Percentiles rank a stretch among this genome's conserved stretches.
phyloP scores from a whole-genome alignment of 805 yeast species.

The Candida railenensis region DNA sequence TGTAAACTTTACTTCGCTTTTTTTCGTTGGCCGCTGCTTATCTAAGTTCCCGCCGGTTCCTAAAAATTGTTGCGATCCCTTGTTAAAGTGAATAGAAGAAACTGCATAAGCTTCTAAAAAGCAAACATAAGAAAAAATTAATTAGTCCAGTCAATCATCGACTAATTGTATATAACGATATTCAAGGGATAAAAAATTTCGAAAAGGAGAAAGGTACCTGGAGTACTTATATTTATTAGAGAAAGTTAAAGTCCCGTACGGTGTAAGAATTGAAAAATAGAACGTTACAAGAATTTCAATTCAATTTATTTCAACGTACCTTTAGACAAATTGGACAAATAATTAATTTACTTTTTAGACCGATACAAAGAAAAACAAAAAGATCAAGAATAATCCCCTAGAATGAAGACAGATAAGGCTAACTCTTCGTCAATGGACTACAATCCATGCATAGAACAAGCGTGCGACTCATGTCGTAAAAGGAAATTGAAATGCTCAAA shows the following conservation, averaged over 20 bases:
- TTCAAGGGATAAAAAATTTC: background rate
- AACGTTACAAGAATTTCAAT: no score
- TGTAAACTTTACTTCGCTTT: background rate
- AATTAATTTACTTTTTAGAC: background rate
- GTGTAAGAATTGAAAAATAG: no score
- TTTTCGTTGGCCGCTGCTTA: conserved; percentile 2
- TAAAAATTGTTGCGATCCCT: background rate
- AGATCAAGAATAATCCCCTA: background rate
- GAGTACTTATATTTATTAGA: background rate
- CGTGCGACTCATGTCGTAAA: conserved; percentile 82
- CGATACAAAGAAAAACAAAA: background rate
- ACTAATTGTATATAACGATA: background rate
- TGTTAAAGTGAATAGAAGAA: background rate
- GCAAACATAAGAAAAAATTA: no score
- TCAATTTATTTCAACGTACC: no score
- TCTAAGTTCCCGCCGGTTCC: background rate
- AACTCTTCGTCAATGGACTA: background rate
- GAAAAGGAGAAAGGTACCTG: background rate
- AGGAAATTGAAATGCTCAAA: conserved; percentile 81
- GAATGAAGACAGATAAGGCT: background rate
- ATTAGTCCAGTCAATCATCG: background rate
- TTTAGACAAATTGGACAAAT: no score
- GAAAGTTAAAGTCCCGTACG: no score
- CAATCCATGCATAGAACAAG: conserved; percentile 44
- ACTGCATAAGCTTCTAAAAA: background rate